Evolutionary conservation across 352 stramenopile genomes (phyloP), one percentile per base, ranked within the genome.

Genomic region (Phytophthora brassicae): DNA sequence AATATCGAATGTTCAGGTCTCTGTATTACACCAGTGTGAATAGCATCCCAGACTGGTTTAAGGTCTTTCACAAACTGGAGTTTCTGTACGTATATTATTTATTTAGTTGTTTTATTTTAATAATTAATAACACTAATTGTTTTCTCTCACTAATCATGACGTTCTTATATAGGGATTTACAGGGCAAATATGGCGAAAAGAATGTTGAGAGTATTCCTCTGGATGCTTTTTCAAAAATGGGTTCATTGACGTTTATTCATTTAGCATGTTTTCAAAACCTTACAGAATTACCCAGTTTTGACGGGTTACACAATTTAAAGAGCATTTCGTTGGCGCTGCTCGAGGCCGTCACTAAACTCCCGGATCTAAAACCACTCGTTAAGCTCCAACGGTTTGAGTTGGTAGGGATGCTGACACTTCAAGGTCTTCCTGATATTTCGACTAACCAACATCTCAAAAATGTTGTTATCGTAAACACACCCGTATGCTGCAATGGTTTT

Each of bases 401-500:
- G 2, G 19, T 60, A 4, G 29, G n/a, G 2, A 22, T 58, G 9
- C 22, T 17, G 1, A 20, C 9, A 1, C 29, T 70, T 3, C 48
- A 62, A 22, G 13, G 9, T 1, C 43, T 74, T 29, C 56, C 66
- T 0, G 50, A 59, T 13, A 9, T 67, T 17, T 20, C 48, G 1
- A 39, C 50, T n/a, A 54, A 45, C 44, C 14, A 44, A 6, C 36
- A 48, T 11, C 20, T 46, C 0, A 31, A 33, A 16, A n/a, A 20
- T 4, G 4, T 66, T 13, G 4, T 58, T 13, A 6, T 70, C 5
- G 19, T 44, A 2, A 33, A 59, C 31, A 28, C 46, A 11, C 31
- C 31, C 8, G 42, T 60, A 1, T 74, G 61, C 35, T 70, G 66
- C 28, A 68, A 70, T 42, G 60, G 60, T 1, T 74, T 68, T 23